Conservation (phyloP, 139 green algal genomes). For the Chlorella sp. region DNA sequence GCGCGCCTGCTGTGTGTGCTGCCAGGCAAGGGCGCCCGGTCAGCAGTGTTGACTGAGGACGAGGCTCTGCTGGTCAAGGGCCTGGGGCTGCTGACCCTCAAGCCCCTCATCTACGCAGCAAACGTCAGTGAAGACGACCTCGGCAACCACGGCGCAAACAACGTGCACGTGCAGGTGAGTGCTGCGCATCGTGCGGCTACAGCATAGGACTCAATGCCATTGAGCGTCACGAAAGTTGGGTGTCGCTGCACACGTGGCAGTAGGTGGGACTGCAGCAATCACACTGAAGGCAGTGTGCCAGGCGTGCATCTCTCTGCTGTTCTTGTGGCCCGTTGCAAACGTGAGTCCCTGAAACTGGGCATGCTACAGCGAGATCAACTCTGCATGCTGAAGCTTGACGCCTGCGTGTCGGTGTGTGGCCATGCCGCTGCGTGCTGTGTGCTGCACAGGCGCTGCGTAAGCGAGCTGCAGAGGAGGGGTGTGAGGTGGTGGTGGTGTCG, state of each 20-base stretch:
- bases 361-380: too few species aligned
- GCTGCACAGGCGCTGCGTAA: slow-evolving; percentile 56
- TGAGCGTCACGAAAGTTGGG: too few species aligned
- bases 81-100: slow-evolving; percentile 76
- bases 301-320: too few species aligned
- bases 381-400: too few species aligned
- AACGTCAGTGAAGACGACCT: slow-evolving; percentile 93
- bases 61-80: slow-evolving; percentile 53
- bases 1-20: slow-evolving; percentile 59
- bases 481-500: slow-evolving; percentile 61
- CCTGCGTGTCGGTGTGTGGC: too few species aligned
- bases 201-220: too few species aligned
- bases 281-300: too few species aligned
- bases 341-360: too few species aligned
- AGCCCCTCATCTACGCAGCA: slow-evolving; percentile 79
- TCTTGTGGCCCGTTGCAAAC: too few species aligned
- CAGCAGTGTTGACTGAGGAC: slow-evolving; percentile 64
- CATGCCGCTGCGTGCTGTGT: background rate
- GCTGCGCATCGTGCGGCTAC: too few species aligned
- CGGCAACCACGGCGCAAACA: slow-evolving; percentile 58
- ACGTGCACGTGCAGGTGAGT: slow-evolving; percentile 78
- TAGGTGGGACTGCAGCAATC: too few species aligned
- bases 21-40: slow-evolving; percentile 61
- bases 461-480: slow-evolving; percentile 53
- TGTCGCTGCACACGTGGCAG: too few species aligned